Evolutionary conservation across 1,284 basidiomycete genomes (phyloP), one percentile per base, ranked within the genome.

Genomic region (Sanghuangporus weigelae): DNA sequence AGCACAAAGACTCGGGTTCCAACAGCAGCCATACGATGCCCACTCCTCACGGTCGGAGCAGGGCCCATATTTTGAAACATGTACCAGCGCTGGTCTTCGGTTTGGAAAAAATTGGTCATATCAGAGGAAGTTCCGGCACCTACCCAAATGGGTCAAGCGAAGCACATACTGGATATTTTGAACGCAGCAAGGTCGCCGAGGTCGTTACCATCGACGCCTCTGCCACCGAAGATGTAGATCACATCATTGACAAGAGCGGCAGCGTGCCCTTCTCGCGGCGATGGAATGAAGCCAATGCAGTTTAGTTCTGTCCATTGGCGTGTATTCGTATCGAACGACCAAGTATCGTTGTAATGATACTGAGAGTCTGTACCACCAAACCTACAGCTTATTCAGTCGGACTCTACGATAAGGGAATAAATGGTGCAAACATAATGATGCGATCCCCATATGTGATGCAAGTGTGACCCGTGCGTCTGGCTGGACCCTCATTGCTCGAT

Each of bases 31-130:
- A 98, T 95, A 21, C 94, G 92, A 76, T 99, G 96, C 3, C 96
- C 96, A 14, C 93, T 95, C 59, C 96, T 84, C 12, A 94, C 93
- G 61, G 83, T 88, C 1, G 96, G 96, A 7, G 93, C 85, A 11
- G 95, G 95, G 2, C 96, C 96, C 96, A 98, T 98, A 74, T 98
- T 97, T 75, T 97, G 95, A 79, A 99, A 98, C 93, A 96, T 98
- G 78, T 96, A 99, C 96, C 96, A 98, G 69, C 86, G 79, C 69
- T 87, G 85, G 74, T 86, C 85, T 90, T 21, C 38, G 36, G 7
- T 14, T 40, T 40, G 16, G 44, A 23, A 60, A 49, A 40, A 36
- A 51, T 7, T 38, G 23, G 16, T 12, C 21, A 26, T 39, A 46
- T 50, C 44, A 38, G 48, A 19, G 14, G 31, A 46, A 54, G 46